These are phyloP conservation scores for Grifola frondosa DNA, from an alignment of 1,284 basidiomycete species.

Conservation along the genomic window DNA sequence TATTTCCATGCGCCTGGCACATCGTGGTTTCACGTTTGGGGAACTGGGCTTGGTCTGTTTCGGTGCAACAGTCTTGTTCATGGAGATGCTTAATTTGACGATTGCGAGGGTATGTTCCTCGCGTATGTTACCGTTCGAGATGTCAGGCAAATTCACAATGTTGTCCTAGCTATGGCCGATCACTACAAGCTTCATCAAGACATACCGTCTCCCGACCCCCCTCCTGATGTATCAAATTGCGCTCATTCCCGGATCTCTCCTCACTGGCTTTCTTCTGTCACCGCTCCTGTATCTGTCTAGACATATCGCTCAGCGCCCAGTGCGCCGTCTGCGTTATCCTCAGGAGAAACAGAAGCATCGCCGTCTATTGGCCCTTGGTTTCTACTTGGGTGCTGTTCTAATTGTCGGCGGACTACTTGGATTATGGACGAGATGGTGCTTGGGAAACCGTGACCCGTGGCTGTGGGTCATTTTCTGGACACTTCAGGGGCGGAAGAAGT, in stretches of 20 bases:
- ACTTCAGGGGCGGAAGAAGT: slow-evolving; percentile 71
- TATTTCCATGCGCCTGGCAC: slow-evolving; percentile 84
- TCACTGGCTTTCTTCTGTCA: slow-evolving; percentile 92
- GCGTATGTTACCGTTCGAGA: background rate
- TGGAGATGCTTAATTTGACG: slow-evolving; percentile 85
- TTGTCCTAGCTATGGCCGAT: slow-evolving; percentile 69
- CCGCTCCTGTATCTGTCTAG: slow-evolving; percentile 92
- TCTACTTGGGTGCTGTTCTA: slow-evolving; percentile 78
- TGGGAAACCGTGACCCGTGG: slow-evolving; percentile 87
- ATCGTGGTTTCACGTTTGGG: slow-evolving; percentile 92
- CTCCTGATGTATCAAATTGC: slow-evolving; percentile 92
- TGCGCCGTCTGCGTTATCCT: slow-evolving; percentile 86
- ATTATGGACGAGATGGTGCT: slow-evolving; percentile 88
- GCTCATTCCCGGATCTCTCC: slow-evolving; percentile 88
- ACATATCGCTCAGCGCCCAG: slow-evolving; percentile 89
- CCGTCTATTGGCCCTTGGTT: slow-evolving; percentile 81
- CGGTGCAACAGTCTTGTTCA: slow-evolving; percentile 83
- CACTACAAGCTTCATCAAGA: slow-evolving; percentile 86
- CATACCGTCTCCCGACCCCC: slow-evolving; percentile 91
- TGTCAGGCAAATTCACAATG: slow-evolving; percentile 2
- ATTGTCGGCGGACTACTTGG: slow-evolving; percentile 88
- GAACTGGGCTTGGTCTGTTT: slow-evolving; percentile 89
- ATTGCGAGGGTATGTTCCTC: slow-evolving; percentile 63
- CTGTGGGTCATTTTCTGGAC: slow-evolving; percentile 80
- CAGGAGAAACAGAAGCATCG: slow-evolving; percentile 86